Evolutionary conservation across 169 alveolate genomes (phyloP).

Genomic region (Prorocentrum cordatum): DNA sequence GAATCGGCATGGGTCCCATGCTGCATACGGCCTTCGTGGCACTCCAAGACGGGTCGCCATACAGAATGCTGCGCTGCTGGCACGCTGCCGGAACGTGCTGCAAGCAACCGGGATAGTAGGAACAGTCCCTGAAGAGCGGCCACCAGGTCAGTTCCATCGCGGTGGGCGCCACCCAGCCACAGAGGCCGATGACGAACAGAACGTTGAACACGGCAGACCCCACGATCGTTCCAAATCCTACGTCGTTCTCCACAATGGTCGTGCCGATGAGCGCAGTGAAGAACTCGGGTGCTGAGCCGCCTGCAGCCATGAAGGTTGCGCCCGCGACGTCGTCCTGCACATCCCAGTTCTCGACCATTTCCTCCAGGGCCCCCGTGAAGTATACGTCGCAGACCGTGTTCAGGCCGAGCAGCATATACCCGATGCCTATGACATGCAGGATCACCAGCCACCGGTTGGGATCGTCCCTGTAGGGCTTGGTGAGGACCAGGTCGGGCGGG

Average conservation of each 20-base stretch:
- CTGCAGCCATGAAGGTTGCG: slow-evolving; percentile 65
- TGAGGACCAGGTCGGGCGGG: not conserved
- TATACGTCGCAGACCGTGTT: slow-evolving; percentile 65
- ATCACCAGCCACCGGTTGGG: not conserved
- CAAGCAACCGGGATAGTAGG: not conserved
- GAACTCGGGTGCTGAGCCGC: slow-evolving; percentile 66
- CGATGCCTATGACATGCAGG: slow-evolving; percentile 24
- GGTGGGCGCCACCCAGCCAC: slow-evolving; percentile 43
- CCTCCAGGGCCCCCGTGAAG: slow-evolving; percentile 53
- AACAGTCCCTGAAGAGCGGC: slow-evolving; percentile 33
- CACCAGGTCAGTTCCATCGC: slow-evolving; percentile 57
- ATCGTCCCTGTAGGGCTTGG: slow-evolving; percentile 1
- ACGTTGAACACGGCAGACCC: slow-evolving; percentile 68
- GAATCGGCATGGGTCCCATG: too few relatives aligned
- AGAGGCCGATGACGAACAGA: slow-evolving; percentile 48
- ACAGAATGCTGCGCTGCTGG: too few relatives aligned
- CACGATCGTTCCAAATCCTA: slow-evolving; percentile 65
- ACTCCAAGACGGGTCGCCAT: too few relatives aligned
- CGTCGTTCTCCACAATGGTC: slow-evolving; percentile 19
- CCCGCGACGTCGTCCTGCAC: slow-evolving; percentile 54
- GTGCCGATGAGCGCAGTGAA: slow-evolving; percentile 57
- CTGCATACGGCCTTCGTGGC: too few relatives aligned
- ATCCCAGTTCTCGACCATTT: slow-evolving; percentile 25
- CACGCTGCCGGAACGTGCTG: too few relatives aligned
- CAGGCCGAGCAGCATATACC: slow-evolving; percentile 43